phyloP scores from a whole-genome alignment of 495 filamentous ascomycete genomes.

The Talaromyces liani region DNA sequence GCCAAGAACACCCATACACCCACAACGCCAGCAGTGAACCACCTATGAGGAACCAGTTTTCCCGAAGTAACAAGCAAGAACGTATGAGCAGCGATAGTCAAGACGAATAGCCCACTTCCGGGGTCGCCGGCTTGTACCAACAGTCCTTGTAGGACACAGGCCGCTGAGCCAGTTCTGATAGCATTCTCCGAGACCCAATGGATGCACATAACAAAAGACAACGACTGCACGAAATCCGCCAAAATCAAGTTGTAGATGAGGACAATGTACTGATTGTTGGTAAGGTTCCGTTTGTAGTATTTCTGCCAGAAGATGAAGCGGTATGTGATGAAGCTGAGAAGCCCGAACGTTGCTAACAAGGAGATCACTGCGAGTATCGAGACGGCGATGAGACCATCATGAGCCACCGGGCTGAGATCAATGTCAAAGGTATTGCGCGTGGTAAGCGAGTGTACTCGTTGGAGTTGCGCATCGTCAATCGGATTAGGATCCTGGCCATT shows the following conservation, averaged over 20 bases:
- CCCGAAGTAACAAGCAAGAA: conserved; percentile 57
- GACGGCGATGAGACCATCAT: conserved; percentile 46
- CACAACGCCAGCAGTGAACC: conserved; percentile 43
- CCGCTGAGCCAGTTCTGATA: conserved; percentile 46
- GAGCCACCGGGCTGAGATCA: conserved; percentile 28
- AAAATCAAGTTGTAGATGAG: conserved; percentile 67
- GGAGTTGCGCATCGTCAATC: background rate
- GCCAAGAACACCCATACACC: conserved; percentile 54
- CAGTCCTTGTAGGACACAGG: conserved; percentile 66
- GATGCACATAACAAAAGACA: conserved; percentile 59
- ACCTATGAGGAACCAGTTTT: conserved; percentile 44
- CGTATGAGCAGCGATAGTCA: conserved; percentile 60
- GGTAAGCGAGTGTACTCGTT: background rate
- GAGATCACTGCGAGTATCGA: conserved; percentile 49
- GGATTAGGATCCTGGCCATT: background rate
- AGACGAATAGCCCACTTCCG: conserved; percentile 60
- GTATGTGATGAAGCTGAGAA: conserved; percentile 49
- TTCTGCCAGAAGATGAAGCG: conserved; percentile 50
- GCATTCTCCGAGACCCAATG: conserved; percentile 45
- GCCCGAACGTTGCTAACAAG: conserved; percentile 42
- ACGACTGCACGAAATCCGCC: conserved; percentile 63
- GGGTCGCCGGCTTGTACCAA: conserved; percentile 63
- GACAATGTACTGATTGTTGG: conserved; percentile 61
- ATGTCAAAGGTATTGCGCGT: background rate
- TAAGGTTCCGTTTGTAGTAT: conserved; percentile 33